Base-by-base conservation (phyloP, 805 yeast species). In the Candida railenensis region DNA sequence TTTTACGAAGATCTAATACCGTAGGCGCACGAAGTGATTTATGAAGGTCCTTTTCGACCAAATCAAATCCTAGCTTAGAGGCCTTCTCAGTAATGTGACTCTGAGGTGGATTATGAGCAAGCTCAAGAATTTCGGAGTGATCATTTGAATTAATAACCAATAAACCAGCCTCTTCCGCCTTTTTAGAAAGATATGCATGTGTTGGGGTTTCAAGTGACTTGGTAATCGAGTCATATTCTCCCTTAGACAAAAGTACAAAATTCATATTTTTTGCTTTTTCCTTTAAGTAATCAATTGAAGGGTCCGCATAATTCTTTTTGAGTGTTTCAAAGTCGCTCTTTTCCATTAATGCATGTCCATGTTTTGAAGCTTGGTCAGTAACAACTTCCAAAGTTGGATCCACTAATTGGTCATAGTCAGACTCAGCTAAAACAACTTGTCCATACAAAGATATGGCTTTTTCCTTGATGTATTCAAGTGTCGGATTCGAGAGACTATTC, bases 211-310 rank as follows among this genome's bases (percentile, higher is more conserved):
- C 57, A 18, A 50, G 33, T 32, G 43, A 46, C 49, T 25, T 53
- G 52, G 37, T 55, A 56, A 53, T 52, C 2, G 48, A 48, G 4
- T 43, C 41, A 30, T 50, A 44, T 4, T 45, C 48, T 18, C 19
- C 3, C 16, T 34, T 22, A 19, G 22, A n/a, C 14, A 42, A 8
- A n/a, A 42, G 14, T 22, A 18, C 40, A 19, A 18, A 44, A 16
- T 37, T 36, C 40, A 18, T n/a, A 19, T 22, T 33, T 3, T 34
- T 43, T 3, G 61, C 59, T 34, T 57, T 61, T 11, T 50, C 52
- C 33, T 50, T 51, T 19, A 63, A 48, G 25, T 58, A 55, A 3
- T 62, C 70, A 14, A 57, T 51, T 11, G 67, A 55, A 3, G 81
- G 79, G 9, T 56, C 49, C 2, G 52, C 53, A 30, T 46, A 34